phyloP scores from a whole-genome alignment of 345 rosid species.

The Crucihimalaya himalaica region DNA sequence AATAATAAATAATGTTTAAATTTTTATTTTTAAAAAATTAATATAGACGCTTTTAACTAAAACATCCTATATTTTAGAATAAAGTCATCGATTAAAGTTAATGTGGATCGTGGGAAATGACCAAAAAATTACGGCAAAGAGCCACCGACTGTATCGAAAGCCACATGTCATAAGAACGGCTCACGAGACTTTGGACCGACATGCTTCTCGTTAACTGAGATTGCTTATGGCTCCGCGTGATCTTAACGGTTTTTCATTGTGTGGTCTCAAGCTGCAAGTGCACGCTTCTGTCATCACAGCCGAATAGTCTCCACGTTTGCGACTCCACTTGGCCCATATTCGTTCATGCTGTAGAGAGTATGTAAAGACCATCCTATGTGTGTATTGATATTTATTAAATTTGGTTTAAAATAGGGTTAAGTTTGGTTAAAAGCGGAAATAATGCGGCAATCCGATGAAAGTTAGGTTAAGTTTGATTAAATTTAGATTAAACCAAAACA shows the following conservation, averaged over 20 bases:
- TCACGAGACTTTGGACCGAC: constrained; percentile 38
- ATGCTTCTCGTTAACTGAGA: constrained; percentile 17
- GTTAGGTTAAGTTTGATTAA: too few species aligned
- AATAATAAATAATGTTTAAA: too few species aligned
- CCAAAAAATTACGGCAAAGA: constrained; percentile 3
- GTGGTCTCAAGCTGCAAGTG: constrained; percentile 25
- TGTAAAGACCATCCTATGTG: background rate
- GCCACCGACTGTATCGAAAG: background rate
- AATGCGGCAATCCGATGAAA: too few species aligned
- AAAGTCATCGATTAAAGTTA: too few species aligned
- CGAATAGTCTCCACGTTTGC: constrained; percentile 20
- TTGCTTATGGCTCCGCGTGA: constrained; percentile 36
- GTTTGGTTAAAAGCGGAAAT: too few species aligned
- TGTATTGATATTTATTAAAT: too few species aligned
- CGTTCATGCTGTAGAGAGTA: too few species aligned
- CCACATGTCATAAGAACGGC: constrained; percentile 18
- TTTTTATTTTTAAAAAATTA: too few species aligned
- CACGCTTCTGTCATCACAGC: constrained; percentile 34
- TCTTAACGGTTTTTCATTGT: constrained; percentile 26
- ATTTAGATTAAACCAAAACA: too few species aligned
- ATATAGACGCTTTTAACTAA: too few species aligned
- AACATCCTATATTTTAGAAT: too few species aligned
- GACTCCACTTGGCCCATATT: background rate
- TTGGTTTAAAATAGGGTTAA: too few species aligned
- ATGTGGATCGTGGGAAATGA: constrained; percentile 25